Percentiles rank a stretch among this genome's conserved stretches.
Evolutionary conservation across 345 rosid genomes (phyloP).

Genomic region (Sisymbrium altissimum): DNA sequence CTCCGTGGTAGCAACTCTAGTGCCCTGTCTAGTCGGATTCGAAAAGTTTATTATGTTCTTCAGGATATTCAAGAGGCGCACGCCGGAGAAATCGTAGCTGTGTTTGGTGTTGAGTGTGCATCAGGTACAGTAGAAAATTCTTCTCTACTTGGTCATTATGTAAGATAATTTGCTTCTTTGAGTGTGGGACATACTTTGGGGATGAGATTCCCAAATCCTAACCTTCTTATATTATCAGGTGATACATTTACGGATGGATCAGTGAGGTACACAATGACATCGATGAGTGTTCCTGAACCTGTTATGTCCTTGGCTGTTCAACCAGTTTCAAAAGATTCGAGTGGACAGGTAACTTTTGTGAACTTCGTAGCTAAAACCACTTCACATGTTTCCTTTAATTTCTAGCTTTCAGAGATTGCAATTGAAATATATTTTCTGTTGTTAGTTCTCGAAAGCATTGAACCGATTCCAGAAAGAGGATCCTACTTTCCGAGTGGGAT

Average conservation of each 20-base stretch:
- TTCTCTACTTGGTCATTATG: neutral
- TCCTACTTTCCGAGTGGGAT: slow-evolving; percentile 97
- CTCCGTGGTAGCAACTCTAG: neutral
- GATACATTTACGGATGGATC: slow-evolving; percentile 97
- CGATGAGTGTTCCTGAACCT: slow-evolving; percentile 99
- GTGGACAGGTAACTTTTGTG: slow-evolving; percentile 73
- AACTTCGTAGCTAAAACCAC: neutral
- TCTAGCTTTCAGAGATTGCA: slow-evolving; percentile 2
- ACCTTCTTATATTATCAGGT: slow-evolving; percentile 41
- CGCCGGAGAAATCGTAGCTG: slow-evolving; percentile 98
- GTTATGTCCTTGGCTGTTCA: slow-evolving; percentile 98
- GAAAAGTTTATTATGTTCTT: neutral
- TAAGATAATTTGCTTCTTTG: neutral
- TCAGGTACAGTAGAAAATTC: slow-evolving; percentile 55
- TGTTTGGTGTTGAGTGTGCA: slow-evolving; percentile 98
- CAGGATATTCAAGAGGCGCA: slow-evolving; percentile 99
- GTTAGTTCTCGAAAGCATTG: slow-evolving; percentile 94
- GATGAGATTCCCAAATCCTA: neutral
- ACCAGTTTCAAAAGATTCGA: slow-evolving; percentile 93
- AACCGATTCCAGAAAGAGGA: slow-evolving; percentile 94
- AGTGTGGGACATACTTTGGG: neutral
- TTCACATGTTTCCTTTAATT: neutral
- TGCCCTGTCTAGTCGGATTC: neutral
- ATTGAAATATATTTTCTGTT: slow-evolving; percentile 2
- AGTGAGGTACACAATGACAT: slow-evolving; percentile 95